phyloP scores from a whole-genome alignment of 768 basidiomycete species.

The Chalciporus pseudorubinellus region DNA sequence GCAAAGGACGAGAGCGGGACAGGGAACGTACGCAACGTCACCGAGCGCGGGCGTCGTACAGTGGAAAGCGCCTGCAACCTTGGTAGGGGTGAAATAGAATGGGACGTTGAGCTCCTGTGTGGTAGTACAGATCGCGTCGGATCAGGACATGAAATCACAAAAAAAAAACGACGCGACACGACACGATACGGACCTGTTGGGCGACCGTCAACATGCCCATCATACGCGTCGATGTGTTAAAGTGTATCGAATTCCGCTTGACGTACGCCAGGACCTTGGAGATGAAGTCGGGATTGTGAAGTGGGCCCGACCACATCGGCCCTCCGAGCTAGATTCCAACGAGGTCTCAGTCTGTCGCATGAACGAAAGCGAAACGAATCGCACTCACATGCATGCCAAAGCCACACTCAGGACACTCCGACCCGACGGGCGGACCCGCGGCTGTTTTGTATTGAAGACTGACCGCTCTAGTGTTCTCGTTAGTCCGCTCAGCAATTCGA shows the following conservation, averaged over 20 bases:
- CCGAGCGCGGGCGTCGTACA: slow-evolving; percentile 72
- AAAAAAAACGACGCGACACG: background rate
- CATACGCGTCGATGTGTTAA: slow-evolving; percentile 82
- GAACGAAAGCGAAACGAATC: slow-evolving; percentile 15
- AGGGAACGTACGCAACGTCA: slow-evolving; percentile 63
- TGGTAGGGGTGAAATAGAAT: slow-evolving; percentile 88
- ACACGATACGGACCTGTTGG: slow-evolving; percentile 61
- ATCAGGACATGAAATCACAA: background rate
- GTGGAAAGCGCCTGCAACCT: slow-evolving; percentile 79
- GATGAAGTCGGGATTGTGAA: slow-evolving; percentile 79
- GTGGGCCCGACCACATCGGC: slow-evolving; percentile 93
- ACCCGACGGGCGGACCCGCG: slow-evolving; percentile 61
- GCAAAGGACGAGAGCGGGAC: background rate
- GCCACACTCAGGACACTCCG: slow-evolving; percentile 81
- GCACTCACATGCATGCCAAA: slow-evolving; percentile 63
- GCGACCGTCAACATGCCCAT: slow-evolving; percentile 94
- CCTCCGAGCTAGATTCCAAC: slow-evolving; percentile 67
- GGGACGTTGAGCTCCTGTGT: slow-evolving; percentile 68
- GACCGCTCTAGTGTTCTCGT: slow-evolving; percentile 50
- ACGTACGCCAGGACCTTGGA: slow-evolving; percentile 73
- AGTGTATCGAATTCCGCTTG: slow-evolving; percentile 56
- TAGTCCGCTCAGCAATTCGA: slow-evolving; percentile 58
- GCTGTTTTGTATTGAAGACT: slow-evolving; percentile 72
- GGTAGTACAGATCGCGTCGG: background rate
- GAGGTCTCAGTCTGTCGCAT: background rate